Evolutionary conservation across 306 rosid genomes (phyloP), one percentile per base, ranked within the genome.

Genomic region (Lablab purpureus): DNA sequence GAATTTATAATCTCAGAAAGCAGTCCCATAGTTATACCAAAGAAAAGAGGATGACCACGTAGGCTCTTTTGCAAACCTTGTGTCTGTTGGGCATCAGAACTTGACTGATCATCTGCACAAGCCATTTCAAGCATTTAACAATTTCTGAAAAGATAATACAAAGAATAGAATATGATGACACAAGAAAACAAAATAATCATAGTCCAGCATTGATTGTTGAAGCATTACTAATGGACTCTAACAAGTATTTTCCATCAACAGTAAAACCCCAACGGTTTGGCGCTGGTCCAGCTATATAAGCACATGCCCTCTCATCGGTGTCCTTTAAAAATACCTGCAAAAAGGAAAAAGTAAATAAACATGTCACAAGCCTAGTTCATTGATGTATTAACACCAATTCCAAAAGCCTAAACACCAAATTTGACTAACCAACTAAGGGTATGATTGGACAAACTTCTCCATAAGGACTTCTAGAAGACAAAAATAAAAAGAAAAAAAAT

Each of bases 191-290:
- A 17, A 69, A 50, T 23, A 37, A 67, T 43, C 22, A 13, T 65
- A 81, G 80, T 93, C 82, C 85, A 93, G 98, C 88, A 54, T 86
- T 85, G 69, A 70, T 45, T 19, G 84, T 75, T 25, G 89, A 66
- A 41, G 80, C 84, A 73, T 80, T 82, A 55, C 68, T 78, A 67
- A 90, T 76, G 6, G 91, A 87, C 85, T 83, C 87, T 65, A 93
- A 78, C 71, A 93, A 86, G 78, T 93, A 97, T 50, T 74, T 54
- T 45, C 96, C 96, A 67, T 95, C 96, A 62, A 88, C 97, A 15
- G 94, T 91, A 74, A 84, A 85, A 82, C 99, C 99, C 99, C 99
- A 95, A 79, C 99, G 98, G 86, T 93, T 95, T 67, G 99, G 99
- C 50, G 99, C 96, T 28, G 99, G 99, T 68, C 98, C 98, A 80